Evolutionary conservation across 2,329 filamentous ascomycete species (phyloP).

Genomic region (Colletotrichum echinochloae): DNA sequence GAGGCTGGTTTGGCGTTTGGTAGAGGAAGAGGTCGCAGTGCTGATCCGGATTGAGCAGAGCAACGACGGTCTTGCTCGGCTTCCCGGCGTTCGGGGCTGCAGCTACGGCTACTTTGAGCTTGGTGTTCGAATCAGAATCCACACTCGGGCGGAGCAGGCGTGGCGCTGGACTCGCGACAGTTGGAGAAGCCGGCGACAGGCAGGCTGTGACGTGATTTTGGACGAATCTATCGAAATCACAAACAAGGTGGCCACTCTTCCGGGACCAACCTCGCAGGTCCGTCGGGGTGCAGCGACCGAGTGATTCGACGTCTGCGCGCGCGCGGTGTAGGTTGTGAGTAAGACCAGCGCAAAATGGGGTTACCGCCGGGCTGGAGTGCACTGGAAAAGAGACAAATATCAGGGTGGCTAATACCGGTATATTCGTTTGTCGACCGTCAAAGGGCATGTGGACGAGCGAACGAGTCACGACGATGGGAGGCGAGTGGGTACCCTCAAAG

Average conservation of each 20-base stretch:
- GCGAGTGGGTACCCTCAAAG: slow-evolving; percentile 3
- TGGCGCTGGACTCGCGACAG: slow-evolving; percentile 17
- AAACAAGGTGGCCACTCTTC: slow-evolving; percentile 11
- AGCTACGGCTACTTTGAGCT: not conserved
- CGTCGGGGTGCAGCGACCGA: slow-evolving; percentile 30
- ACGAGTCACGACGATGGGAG: slow-evolving; percentile 29
- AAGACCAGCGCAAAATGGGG: not conserved
- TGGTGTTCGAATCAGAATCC: slow-evolving; percentile 19
- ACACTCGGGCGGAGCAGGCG: not conserved
- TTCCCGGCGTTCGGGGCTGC: slow-evolving; percentile 15
- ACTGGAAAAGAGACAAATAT: slow-evolving; percentile 11
- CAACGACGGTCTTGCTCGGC: slow-evolving; percentile 7
- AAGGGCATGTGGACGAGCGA: not conserved
- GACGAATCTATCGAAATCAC: slow-evolving; percentile 35
- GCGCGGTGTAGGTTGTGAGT: not conserved
- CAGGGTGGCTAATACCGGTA: slow-evolving; percentile 13
- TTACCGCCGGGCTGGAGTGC: slow-evolving; percentile 13
- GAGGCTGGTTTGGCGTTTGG: not conserved
- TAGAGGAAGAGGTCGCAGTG: not conserved
- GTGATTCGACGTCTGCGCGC: slow-evolving; percentile 27
- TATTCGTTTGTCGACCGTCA: not conserved
- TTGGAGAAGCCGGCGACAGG: slow-evolving; percentile 1
- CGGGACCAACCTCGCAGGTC: slow-evolving; percentile 34
- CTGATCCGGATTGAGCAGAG: not conserved
- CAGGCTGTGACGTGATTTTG: slow-evolving; percentile 38